Evolutionary conservation across 495 filamentous ascomycete species (phyloP).

Genomic region (Cercophora newfieldiana): DNA sequence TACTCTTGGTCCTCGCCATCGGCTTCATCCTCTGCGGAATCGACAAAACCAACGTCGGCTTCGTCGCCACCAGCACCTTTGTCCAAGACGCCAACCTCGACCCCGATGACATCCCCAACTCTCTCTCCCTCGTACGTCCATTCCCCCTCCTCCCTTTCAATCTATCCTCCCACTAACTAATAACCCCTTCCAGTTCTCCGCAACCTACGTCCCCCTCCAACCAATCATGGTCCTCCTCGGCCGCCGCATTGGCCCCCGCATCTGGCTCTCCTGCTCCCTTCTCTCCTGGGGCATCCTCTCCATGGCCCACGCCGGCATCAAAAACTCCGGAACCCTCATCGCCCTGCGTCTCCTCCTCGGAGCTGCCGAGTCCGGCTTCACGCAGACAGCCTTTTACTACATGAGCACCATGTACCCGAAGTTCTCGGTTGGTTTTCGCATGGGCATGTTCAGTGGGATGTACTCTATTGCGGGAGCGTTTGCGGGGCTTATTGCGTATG

Average conservation of each 20-base stretch:
- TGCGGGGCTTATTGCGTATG: slow-evolving; percentile 59
- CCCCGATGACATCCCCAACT: slow-evolving; percentile 24
- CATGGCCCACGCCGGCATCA: slow-evolving; percentile 57
- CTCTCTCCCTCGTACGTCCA: slow-evolving; percentile 16
- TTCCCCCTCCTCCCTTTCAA: not conserved
- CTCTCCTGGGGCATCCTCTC: slow-evolving; percentile 40
- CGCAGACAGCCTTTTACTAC: slow-evolving; percentile 56
- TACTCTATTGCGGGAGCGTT: slow-evolving; percentile 58
- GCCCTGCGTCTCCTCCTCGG: slow-evolving; percentile 58
- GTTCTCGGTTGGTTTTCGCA: slow-evolving; percentile 59
- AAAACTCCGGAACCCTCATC: slow-evolving; percentile 46
- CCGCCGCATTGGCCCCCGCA: slow-evolving; percentile 56
- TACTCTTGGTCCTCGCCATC: slow-evolving; percentile 13
- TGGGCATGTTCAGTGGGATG: slow-evolving; percentile 59
- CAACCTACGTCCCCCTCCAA: slow-evolving; percentile 59
- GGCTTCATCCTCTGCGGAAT: slow-evolving; percentile 21
- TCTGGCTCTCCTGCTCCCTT: slow-evolving; percentile 50
- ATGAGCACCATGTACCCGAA: slow-evolving; percentile 62
- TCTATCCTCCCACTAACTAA: not conserved
- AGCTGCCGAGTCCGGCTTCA: slow-evolving; percentile 59
- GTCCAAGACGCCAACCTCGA: slow-evolving; percentile 20
- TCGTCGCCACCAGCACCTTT: slow-evolving; percentile 21
- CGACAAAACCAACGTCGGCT: slow-evolving; percentile 25
- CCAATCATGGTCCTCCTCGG: slow-evolving; percentile 49
- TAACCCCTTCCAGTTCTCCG: slow-evolving; percentile 46